phyloP scores from a whole-genome alignment of 192 early-diverging fungal genomes.

The Phlyctochytrium bullatum region DNA sequence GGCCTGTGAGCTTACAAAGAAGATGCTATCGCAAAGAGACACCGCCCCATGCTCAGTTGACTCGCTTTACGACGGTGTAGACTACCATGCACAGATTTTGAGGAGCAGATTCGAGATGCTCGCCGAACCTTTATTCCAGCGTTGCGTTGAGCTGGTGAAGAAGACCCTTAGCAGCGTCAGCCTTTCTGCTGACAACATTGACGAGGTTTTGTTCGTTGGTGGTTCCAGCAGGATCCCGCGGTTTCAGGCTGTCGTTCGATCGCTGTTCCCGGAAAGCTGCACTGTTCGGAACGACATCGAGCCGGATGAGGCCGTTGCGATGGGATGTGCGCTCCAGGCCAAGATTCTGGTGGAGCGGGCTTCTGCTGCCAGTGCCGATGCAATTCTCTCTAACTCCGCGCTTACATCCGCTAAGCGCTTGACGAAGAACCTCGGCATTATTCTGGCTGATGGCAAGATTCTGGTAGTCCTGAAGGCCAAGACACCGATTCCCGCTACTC shows the following conservation, averaged over 20 bases:
- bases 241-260: constrained; percentile 72
- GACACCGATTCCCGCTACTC: constrained; percentile 81
- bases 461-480: constrained; percentile 76
- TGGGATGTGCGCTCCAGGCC: constrained; percentile 89
- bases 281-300: constrained; percentile 80
- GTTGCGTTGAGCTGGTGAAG: constrained; percentile 64
- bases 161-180: constrained; percentile 58
- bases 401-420: constrained; percentile 55
- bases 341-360: constrained; percentile 55
- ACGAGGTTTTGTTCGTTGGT: constrained; percentile 88
- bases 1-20: constrained; percentile 91
- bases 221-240: constrained; percentile 85
- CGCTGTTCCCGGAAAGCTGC: constrained; percentile 67
- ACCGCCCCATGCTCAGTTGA: constrained; percentile 91
- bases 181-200: constrained; percentile 70
- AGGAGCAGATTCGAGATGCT: constrained; percentile 90
- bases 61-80: constrained; percentile 85
- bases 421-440: constrained; percentile 74
- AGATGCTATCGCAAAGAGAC: constrained; percentile 74
- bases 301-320: constrained; percentile 89
- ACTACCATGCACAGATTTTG: constrained; percentile 80
- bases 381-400: constrained; percentile 38
- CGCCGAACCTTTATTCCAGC: constrained; percentile 70
- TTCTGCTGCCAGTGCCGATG: constrained; percentile 53
- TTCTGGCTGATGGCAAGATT: constrained; percentile 69